These are phyloP conservation scores for Termitomyces eurrhizus DNA, from an alignment of 768 basidiomycete genomes.

Conservation along the genomic window DNA sequence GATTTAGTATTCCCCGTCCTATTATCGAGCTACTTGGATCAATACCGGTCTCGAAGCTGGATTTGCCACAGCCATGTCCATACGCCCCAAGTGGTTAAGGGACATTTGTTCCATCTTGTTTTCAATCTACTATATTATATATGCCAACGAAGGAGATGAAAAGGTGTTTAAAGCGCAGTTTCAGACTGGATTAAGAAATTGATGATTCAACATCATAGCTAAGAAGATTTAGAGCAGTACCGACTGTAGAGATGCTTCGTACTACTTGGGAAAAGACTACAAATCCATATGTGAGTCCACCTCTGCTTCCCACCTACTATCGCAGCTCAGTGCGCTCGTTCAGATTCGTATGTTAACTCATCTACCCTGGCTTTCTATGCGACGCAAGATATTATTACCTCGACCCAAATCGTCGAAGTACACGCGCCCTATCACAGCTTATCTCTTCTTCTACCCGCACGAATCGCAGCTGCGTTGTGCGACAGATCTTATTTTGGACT, in stretches of 20 bases:
- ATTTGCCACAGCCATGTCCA: constrained; percentile 92
- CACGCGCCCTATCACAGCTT: constrained; percentile 76
- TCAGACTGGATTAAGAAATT: not conserved
- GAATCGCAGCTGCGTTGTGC: constrained; percentile 58
- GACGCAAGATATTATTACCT: constrained; percentile 76
- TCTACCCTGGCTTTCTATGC: constrained; percentile 58
- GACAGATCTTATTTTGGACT: constrained; percentile 85
- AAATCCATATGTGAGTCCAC: constrained; percentile 76
- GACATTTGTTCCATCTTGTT: constrained; percentile 86
- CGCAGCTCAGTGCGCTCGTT: not conserved
- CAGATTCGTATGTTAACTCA: constrained; percentile 63
- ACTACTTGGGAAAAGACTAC: constrained; percentile 95
- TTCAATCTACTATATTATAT: constrained; percentile 81
- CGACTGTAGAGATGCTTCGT: constrained; percentile 94
- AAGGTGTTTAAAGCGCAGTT: constrained; percentile 51
- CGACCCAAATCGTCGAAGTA: constrained; percentile 75
- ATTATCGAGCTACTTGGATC: constrained; percentile 96
- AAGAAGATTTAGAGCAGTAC: constrained; percentile 86
- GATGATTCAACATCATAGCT: constrained; percentile 46
- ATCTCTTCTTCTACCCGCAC: constrained; percentile 77
- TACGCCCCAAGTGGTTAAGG: constrained; percentile 87
- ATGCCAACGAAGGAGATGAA: constrained; percentile 91
- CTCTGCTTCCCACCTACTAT: not conserved
- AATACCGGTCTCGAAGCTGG: constrained; percentile 94
- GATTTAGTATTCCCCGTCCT: constrained; percentile 80